Percentiles rank a stretch among this genome's conserved stretches.
Evolutionary conservation across 208 protist species (phyloP).

Genomic region (Leptomonas pyrrhocoris): DNA sequence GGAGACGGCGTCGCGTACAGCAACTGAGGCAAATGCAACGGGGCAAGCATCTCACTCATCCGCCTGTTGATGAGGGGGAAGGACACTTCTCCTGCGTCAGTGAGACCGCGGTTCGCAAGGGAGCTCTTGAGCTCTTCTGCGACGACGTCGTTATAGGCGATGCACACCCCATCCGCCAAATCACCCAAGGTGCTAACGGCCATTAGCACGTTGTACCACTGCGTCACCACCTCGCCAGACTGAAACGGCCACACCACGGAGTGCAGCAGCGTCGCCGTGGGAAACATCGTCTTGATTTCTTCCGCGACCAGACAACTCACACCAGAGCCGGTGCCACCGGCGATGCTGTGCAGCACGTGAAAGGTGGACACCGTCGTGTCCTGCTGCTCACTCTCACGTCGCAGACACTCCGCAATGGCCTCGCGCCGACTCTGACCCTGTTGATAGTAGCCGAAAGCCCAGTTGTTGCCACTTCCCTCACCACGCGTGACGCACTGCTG

Average conservation of each 20-base stretch:
- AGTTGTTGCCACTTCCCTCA: conserved; percentile 91
- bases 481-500: conserved; percentile 75
- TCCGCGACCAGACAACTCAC: conserved; percentile 85
- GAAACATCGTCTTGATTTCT: conserved; percentile 63
- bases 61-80: conserved; percentile 51
- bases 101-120: conserved; percentile 23
- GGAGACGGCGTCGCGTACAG: conserved; percentile 44
- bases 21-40: conserved; percentile 68
- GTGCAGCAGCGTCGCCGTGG: conserved; percentile 57
- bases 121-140: conserved; percentile 27
- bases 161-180: conserved; percentile 64
- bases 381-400: conserved; percentile 69
- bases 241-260: conserved; percentile 81
- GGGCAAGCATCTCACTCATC: conserved; percentile 52
- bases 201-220: conserved; percentile 88
- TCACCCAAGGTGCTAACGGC: conserved; percentile 62
- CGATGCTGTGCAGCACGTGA: conserved; percentile 86
- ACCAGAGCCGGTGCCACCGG: conserved; percentile 91
- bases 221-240: conserved; percentile 84
- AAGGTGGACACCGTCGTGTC: conserved; percentile 59
- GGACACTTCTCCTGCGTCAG: conserved; percentile 36
- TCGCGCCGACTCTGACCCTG: conserved; percentile 63
- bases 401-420: conserved; percentile 71
- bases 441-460: conserved; percentile 84
- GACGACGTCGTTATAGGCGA: conserved; percentile 72